Percentiles rank a stretch among this genome's conserved stretches.
These are phyloP conservation scores for Cladophialophora chaetospira DNA, from an alignment of 2,329 filamentous ascomycete genomes.

Conservation along the genomic window DNA sequence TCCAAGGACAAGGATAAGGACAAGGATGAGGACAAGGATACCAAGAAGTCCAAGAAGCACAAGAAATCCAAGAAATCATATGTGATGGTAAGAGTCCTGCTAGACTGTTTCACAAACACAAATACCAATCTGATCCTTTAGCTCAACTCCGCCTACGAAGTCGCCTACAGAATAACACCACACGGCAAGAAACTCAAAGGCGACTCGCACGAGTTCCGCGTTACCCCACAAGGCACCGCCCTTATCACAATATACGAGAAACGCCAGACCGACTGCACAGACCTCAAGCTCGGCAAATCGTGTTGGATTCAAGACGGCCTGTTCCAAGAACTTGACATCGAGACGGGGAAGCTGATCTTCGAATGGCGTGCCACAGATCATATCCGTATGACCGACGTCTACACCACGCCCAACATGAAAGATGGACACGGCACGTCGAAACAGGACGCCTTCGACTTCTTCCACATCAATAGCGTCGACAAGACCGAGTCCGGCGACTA, in stretches of 20 bases:
- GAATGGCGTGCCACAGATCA: constrained; percentile 49
- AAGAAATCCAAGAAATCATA: constrained; percentile 43
- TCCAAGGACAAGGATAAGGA: neutral
- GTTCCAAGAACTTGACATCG: constrained; percentile 51
- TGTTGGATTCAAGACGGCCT: constrained; percentile 43
- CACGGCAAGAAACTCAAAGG: constrained; percentile 29
- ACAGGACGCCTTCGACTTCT: constrained; percentile 52
- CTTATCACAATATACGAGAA: constrained; percentile 29
- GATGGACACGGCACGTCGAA: constrained; percentile 14
- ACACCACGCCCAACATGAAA: constrained; percentile 7
- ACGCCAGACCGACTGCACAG: constrained; percentile 21
- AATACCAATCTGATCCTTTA: constrained; percentile 51
- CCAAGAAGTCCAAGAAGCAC: neutral
- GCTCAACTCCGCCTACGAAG: constrained; percentile 35
- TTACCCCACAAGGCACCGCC: constrained; percentile 27
- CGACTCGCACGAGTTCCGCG: constrained; percentile 28
- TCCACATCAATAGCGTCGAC: constrained; percentile 60
- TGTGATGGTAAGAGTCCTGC: constrained; percentile 24
- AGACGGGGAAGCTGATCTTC: constrained; percentile 46
- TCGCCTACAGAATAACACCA: constrained; percentile 25
- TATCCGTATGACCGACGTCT: constrained; percentile 32
- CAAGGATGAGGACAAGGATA: neutral
- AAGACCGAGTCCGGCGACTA: constrained; percentile 56
- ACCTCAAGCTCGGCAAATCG: constrained; percentile 20
- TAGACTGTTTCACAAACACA: constrained; percentile 43